Evolutionary conservation across 331 rosid species (phyloP).

Genomic region (Erythrophleum ivorense): DNA sequence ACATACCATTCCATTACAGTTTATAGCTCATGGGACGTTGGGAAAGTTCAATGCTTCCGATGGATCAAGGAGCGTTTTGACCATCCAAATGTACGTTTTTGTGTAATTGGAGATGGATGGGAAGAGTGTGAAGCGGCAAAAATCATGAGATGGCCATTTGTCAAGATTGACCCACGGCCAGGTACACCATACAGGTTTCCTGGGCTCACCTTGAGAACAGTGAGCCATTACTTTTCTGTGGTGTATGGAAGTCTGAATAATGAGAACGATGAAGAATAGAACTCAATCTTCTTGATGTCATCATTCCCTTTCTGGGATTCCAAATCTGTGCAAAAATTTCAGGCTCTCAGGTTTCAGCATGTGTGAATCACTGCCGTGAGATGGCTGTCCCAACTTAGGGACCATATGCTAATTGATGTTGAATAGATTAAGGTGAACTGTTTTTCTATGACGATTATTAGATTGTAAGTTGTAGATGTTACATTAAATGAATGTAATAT

Average conservation of each 20-base stretch:
- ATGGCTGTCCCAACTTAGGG: conserved; percentile 14
- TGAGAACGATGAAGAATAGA: conserved; percentile 56
- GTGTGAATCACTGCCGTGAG: conserved; percentile 12
- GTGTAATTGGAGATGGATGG: conserved; percentile 92
- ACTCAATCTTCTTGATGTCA: conserved; percentile 25
- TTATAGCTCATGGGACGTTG: conserved; percentile 93
- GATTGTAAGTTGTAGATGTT: conserved; percentile 38
- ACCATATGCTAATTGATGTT: conserved; percentile 23
- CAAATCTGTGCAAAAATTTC: conserved; percentile 35
- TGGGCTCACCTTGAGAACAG: conserved; percentile 75
- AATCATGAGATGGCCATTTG: conserved; percentile 84
- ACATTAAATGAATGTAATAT: conserved; percentile 30
- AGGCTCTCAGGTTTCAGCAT: conserved; percentile 27
- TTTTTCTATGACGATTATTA: conserved; percentile 28
- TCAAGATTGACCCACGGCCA: conserved; percentile 76
- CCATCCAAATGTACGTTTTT: conserved; percentile 72
- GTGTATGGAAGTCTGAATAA: conserved; percentile 64
- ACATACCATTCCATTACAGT: conserved; percentile 55
- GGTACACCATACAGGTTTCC: conserved; percentile 83
- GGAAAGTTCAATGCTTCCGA: conserved; percentile 74
- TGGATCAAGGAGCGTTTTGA: conserved; percentile 84
- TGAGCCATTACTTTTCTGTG: conserved; percentile 76
- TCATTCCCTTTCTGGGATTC: conserved; percentile 36
- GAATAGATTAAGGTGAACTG: conserved; percentile 37
- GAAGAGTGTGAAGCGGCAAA: conserved; percentile 94